Evolutionary conservation across 805 yeast species (phyloP).

Genomic region (Candida insectorum): DNA sequence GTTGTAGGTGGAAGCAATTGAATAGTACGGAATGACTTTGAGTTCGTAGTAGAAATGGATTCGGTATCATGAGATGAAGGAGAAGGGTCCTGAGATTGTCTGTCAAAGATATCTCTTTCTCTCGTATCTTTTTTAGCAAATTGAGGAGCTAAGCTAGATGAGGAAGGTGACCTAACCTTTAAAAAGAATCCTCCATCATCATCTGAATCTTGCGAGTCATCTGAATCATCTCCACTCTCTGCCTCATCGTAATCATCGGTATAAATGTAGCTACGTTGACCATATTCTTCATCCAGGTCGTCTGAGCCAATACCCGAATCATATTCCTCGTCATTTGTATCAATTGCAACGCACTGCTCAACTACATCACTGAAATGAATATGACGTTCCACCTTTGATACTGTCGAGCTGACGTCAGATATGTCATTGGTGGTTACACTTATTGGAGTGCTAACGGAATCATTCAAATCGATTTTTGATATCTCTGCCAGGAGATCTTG

Average conservation of each 20-base stretch:
- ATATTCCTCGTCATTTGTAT: constrained; percentile 36
- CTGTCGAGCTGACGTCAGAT: not conserved
- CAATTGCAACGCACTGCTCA: constrained; percentile 86
- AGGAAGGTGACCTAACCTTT: constrained; percentile 44
- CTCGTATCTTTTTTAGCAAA: constrained; percentile 8
- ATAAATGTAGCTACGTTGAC: constrained; percentile 11
- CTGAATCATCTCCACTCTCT: constrained; percentile 23
- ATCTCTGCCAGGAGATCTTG: constrained; percentile 4
- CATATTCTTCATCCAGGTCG: constrained; percentile 15
- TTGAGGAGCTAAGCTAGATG: constrained; percentile 25
- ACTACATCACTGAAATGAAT: constrained; percentile 94
- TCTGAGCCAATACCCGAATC: constrained; percentile 10
- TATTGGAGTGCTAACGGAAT: no score
- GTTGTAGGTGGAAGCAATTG: constrained; percentile 84
- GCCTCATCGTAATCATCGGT: constrained; percentile 17
- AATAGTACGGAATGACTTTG: constrained; percentile 51
- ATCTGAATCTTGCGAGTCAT: constrained; percentile 46
- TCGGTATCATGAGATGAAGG: constrained; percentile 20
- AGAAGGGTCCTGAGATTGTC: constrained; percentile 13
- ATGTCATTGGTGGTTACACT: not conserved
- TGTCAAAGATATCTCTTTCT: no score
- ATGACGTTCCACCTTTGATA: constrained; percentile 45
- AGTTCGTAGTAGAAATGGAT: constrained; percentile 26
- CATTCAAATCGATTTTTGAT: constrained; percentile 7
- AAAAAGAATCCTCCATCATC: constrained; percentile 71